phyloP scores from a whole-genome alignment of 2,329 filamentous ascomycete species.

The Penicillium oxalicum region DNA sequence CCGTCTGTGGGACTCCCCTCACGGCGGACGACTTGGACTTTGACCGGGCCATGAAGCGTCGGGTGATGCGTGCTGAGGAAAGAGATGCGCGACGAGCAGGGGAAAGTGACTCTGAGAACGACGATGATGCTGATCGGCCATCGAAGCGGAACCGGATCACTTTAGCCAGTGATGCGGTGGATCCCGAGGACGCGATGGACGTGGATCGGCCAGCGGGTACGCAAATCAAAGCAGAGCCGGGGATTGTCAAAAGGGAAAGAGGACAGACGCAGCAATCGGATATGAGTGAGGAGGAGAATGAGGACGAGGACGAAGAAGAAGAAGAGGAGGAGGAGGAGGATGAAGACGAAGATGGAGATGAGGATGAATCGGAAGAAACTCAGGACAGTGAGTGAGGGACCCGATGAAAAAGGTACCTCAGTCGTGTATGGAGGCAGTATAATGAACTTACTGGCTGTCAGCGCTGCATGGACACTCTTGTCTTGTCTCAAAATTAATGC shows the following conservation, averaged over 20 bases:
- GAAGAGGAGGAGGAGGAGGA: neutral
- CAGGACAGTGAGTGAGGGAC: neutral
- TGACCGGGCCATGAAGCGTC: slow-evolving; percentile 37
- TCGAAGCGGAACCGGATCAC: slow-evolving; percentile 20
- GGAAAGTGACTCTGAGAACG: slow-evolving; percentile 21
- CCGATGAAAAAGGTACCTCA: no score
- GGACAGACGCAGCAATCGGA: neutral
- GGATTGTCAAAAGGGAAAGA: slow-evolving; percentile 8
- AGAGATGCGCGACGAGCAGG: slow-evolving; percentile 27
- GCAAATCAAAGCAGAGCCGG: slow-evolving; percentile 9
- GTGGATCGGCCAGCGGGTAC: slow-evolving; percentile 12
- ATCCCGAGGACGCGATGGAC: slow-evolving; percentile 18
- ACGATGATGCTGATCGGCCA: slow-evolving; percentile 11
- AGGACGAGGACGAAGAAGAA: slow-evolving; percentile 3
- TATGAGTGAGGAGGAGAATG: slow-evolving; percentile 13
- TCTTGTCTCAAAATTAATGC: no score
- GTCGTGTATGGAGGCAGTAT: no score
- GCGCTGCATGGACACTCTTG: no score
- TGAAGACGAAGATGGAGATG: neutral
- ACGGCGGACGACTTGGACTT: slow-evolving; percentile 34
- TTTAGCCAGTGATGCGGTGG: slow-evolving; percentile 26
- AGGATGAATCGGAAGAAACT: neutral
- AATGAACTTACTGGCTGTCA: no score
- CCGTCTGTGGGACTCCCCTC: slow-evolving; percentile 38
- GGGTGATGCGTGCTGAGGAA: slow-evolving; percentile 33